phyloP scores from a whole-genome alignment of 179 eudicot genomes.

The Silene vulgaris region DNA sequence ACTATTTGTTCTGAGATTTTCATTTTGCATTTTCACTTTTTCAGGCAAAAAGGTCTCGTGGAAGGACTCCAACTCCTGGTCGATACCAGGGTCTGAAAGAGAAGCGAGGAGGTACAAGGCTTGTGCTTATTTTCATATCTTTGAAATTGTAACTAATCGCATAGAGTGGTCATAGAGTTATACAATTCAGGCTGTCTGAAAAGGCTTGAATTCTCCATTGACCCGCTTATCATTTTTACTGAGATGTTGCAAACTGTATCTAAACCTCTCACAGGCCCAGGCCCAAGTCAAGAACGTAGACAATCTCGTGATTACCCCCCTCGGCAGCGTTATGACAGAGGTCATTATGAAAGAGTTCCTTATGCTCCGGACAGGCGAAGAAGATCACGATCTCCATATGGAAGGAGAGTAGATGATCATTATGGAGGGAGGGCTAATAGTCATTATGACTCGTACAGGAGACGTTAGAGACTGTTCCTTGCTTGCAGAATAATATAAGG shows the following conservation, averaged over 20 bases:
- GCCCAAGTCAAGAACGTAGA: constrained; percentile 28
- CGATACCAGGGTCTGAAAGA: constrained; percentile 49
- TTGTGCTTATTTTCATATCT: background rate
- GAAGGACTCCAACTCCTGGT: constrained; percentile 71
- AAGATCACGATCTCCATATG: constrained; percentile 43
- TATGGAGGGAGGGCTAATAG: constrained; percentile 16
- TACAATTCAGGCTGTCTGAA: background rate
- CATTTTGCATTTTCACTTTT: constrained; percentile 22
- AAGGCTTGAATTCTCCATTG: background rate
- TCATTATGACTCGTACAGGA: constrained; percentile 36
- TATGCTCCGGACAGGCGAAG: constrained; percentile 38
- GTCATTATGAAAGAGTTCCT: constrained; percentile 39
- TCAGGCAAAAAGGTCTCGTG: constrained; percentile 60
- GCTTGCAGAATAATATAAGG: constrained; percentile 10
- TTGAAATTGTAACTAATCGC: background rate
- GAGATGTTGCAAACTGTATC: background rate
- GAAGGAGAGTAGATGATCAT: constrained; percentile 42
- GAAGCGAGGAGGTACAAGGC: constrained; percentile 26
- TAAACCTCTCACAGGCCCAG: constrained; percentile 34
- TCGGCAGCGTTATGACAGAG: constrained; percentile 36
- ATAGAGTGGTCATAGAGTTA: background rate
- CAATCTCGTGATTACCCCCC: constrained; percentile 48
- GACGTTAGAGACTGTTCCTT: constrained; percentile 35
- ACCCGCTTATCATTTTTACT: background rate
- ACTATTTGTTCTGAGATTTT: constrained; percentile 9